Percentiles rank a stretch among this genome's conserved stretches.
Evolutionary conservation across 768 basidiomycete genomes (phyloP).

Genomic region (Xanthoconium stramineum): DNA sequence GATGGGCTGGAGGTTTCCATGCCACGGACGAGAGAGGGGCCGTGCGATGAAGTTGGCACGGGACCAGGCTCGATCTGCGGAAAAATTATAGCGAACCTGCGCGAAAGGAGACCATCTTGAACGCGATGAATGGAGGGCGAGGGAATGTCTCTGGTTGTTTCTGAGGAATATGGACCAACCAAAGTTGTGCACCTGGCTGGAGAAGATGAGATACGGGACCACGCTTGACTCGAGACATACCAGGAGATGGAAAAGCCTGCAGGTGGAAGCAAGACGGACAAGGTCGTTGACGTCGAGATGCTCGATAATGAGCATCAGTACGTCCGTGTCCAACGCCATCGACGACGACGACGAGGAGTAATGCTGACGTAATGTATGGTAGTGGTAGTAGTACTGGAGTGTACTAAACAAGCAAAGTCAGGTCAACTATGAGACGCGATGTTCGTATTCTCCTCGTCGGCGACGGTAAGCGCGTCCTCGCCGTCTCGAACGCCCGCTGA

Average conservation of each 20-base stretch:
- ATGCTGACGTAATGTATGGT: constrained; percentile 20
- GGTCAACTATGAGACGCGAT: constrained; percentile 74
- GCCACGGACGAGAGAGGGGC: constrained; percentile 61
- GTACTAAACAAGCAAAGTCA: constrained; percentile 11
- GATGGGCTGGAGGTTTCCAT: constrained; percentile 50
- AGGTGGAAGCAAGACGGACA: constrained; percentile 27
- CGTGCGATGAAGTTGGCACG: constrained; percentile 53
- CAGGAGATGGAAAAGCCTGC: constrained; percentile 32
- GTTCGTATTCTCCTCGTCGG: constrained; percentile 92
- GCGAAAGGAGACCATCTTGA: constrained; percentile 41
- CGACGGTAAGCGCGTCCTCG: constrained; percentile 60
- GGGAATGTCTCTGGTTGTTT: constrained; percentile 51
- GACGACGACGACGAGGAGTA: background rate
- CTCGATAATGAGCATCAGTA: constrained; percentile 53
- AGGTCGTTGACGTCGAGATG: constrained; percentile 44
- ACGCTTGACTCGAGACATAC: constrained; percentile 29
- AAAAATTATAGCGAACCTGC: constrained; percentile 49
- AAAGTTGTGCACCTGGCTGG: constrained; percentile 51
- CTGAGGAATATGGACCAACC: constrained; percentile 58
- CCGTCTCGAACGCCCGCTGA: background rate
- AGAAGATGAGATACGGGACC: background rate
- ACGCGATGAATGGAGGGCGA: constrained; percentile 45
- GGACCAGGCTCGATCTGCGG: constrained; percentile 55
- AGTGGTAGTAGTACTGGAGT: background rate
- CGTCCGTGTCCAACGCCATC: constrained; percentile 46